Conservation (phyloP, 2,329 filamentous ascomycete species). For the Aspergillus terreus region DNA sequence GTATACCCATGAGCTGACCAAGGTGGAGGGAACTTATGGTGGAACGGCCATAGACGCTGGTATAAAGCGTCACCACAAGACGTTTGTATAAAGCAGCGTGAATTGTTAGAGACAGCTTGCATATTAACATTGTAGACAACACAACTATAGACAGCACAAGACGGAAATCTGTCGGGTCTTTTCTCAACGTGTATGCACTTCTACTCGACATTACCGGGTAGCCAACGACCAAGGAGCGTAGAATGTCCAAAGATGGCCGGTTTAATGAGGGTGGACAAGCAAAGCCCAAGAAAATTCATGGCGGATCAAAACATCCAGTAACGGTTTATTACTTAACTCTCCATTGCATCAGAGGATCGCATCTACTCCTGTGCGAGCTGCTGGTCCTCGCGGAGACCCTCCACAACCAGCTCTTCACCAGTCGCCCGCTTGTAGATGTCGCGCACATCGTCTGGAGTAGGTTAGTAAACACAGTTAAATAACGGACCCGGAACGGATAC, state of each 20-base stretch:
- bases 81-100: no score
- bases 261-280: constrained; percentile 13
- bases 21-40: no score
- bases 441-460: constrained; percentile 74
- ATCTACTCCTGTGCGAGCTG: constrained; percentile 37
- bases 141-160: background rate
- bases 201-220: constrained; percentile 2
- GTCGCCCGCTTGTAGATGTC: constrained; percentile 84
- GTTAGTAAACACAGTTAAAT: constrained; percentile 6
- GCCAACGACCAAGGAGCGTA: background rate
- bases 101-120: no score
- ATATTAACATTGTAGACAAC: no score
- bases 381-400: constrained; percentile 74
- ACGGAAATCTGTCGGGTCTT: background rate
- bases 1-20: no score
- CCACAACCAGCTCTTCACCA: constrained; percentile 81
- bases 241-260: constrained; percentile 11
- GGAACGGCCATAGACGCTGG: no score
- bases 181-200: background rate
- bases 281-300: constrained; percentile 25
- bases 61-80: no score
- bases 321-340: constrained; percentile 23
- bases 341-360: constrained; percentile 4
- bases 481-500: constrained; percentile 7
- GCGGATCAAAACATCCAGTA: constrained; percentile 24